A percentile compares a stretch with the other conserved stretches of the same genome.
Evolutionary conservation across 257 asterid genomes (phyloP).

Genomic region (Solanum neorickii): DNA sequence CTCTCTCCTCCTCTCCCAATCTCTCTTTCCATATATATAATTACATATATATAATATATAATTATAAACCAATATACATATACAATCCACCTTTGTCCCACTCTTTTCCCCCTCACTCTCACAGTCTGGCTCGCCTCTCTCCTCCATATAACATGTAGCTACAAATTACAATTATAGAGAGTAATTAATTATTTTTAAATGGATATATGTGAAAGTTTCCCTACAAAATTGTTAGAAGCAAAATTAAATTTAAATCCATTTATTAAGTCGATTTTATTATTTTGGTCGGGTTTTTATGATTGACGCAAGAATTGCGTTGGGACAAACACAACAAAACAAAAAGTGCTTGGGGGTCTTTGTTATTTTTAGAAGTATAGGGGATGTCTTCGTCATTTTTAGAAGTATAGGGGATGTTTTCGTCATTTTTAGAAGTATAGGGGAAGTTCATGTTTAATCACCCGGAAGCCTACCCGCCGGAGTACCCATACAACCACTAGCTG

Average conservation of each 20-base stretch:
- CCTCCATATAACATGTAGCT: too few species aligned
- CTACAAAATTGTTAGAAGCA: neutral
- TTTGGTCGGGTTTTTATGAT: neutral
- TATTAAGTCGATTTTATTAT: neutral
- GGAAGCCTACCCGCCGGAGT: neutral
- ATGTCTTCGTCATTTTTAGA: neutral
- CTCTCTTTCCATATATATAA: too few species aligned
- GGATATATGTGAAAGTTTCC: too few species aligned
- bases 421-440: neutral
- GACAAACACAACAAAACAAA: neutral
- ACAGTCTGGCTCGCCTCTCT: rapidly evolving
- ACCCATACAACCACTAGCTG: neutral
- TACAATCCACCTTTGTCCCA: too few species aligned
- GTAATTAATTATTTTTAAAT: too few species aligned
- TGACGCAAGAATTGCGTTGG: neutral
- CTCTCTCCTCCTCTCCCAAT: too few species aligned
- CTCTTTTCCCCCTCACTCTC: too few species aligned
- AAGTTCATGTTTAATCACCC: neutral
- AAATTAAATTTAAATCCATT: neutral
- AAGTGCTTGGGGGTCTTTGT: neutral
- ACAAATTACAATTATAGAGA: too few species aligned
- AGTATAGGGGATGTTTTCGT: neutral
- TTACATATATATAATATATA: too few species aligned
- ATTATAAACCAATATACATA: too few species aligned
- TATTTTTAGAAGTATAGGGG: neutral